Base-by-base conservation (phyloP, 2,329 filamentous ascomycete species). In the Blastomyces silverae region DNA sequence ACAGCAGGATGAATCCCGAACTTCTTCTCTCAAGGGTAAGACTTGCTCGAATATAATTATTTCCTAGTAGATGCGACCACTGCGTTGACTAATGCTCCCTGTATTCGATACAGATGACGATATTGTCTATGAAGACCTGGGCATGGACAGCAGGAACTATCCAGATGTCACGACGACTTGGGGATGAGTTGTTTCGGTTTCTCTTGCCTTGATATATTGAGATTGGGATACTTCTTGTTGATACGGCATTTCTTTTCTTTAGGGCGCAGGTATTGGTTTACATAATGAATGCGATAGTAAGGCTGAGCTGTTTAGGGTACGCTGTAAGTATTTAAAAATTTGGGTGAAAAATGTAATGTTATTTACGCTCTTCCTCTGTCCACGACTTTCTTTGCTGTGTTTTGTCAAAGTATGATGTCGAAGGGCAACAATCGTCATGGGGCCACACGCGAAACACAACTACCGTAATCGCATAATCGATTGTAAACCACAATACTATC, bases 1-100 rank as follows among this genome's bases (percentile, higher is more conserved):
- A 73, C 82, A 88, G 15, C 90, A 93, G 73, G 89, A 94, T 69
- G 81, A 87, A 67, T 78, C 87, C 65, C 82, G 90, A 7, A 86
- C 91, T 73, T 80, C 83, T 72, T 76, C 84, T 69, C 76, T 88
- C 15, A 76, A 81, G 69, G 84, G 84, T 83, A 73, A 70, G 68
- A 69, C 42, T n/a, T 25, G 28, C 17, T 34, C 11, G 6, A 22
- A 11, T 39, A 39, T 22, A 25, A 17, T 13, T 55, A n/a, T 7
- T 57, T 39, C n/a, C 17, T 39, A 20, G 3, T n/a, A 3, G n/a
- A 13, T n/a, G 20, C 17, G 20, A 57, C 20, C 17, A 7, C 20
- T 37, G 53, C 17, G 37, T 37, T 56, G 34, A n/a, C 55, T 57
- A 57, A 57, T 39, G 20, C 31, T 39, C 3, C 39, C 15, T 60